A percentile compares a stretch with the other conserved stretches of the same genome.
Evolutionary conservation across 176 grass and related monocot species (phyloP).

Genomic region (Bothriochloa decipiens): DNA sequence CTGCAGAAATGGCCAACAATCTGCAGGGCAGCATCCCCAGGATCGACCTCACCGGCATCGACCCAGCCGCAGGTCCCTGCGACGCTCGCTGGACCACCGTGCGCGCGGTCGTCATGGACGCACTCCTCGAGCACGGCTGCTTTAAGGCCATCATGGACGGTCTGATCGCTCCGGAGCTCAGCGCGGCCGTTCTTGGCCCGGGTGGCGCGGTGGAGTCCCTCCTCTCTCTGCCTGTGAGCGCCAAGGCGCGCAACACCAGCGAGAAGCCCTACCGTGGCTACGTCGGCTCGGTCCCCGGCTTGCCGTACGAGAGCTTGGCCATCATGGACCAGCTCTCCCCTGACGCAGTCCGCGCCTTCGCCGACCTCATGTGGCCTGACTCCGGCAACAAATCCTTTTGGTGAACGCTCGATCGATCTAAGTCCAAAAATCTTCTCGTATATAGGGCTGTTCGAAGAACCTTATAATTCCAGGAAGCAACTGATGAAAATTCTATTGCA

Average conservation of each 20-base stretch:
- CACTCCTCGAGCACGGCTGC: not conserved
- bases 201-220: not conserved
- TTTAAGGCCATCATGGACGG: conserved; percentile 15
- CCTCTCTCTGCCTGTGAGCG: not conserved
- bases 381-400: conserved; percentile 6
- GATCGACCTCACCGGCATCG: not conserved
- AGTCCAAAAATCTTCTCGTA: not conserved
- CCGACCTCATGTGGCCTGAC: conserved; percentile 13
- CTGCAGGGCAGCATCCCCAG: not conserved
- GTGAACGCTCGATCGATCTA: not conserved
- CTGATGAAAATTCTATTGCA: not conserved
- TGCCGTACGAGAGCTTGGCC: conserved; percentile 12
- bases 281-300: not conserved
- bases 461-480: too few species aligned
- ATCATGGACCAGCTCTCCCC: not conserved
- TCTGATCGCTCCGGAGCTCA: conserved; percentile 18
- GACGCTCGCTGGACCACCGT: not conserved
- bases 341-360: not conserved
- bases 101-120: conserved; percentile 7
- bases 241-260: conserved; percentile 17
- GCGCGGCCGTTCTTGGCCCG: not conserved
- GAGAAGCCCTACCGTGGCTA: conserved; percentile 3
- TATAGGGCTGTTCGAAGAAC: too few species aligned
- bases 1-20: not conserved
- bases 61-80: not conserved